phyloP scores from a whole-genome alignment of 2,329 filamentous ascomycete genomes.

The Monilinia polystroma region DNA sequence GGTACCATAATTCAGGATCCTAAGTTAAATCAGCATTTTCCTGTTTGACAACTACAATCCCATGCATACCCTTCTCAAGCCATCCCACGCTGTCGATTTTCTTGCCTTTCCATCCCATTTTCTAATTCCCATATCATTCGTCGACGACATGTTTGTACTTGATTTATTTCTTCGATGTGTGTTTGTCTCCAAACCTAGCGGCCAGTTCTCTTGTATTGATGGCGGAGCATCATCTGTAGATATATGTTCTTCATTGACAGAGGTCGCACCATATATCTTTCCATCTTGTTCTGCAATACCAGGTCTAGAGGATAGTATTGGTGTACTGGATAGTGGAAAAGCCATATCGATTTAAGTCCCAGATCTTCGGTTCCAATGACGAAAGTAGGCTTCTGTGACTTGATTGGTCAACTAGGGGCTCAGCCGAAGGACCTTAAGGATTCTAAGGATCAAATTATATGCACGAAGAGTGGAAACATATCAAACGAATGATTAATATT shows the following conservation, averaged over 20 bases:
- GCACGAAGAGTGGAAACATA: constrained; percentile 1
- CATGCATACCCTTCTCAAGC: constrained; percentile 45
- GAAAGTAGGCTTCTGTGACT: constrained; percentile 10
- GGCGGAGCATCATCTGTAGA: neutral
- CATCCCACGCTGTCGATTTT: constrained; percentile 45
- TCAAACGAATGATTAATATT: constrained; percentile 4
- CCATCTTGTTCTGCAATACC: neutral
- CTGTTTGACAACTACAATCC: neutral
- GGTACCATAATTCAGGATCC: constrained; percentile 71
- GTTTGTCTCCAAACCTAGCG: constrained; percentile 10
- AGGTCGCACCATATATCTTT: constrained; percentile 10
- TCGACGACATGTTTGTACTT: constrained; percentile 21
- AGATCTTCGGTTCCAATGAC: neutral
- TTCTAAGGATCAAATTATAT: constrained; percentile 5
- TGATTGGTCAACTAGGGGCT: neutral
- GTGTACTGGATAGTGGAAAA: neutral
- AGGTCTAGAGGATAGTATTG: neutral
- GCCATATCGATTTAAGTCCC: neutral
- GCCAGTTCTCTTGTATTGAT: constrained; percentile 21
- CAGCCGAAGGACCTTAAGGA: neutral
- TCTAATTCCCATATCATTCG: constrained; percentile 35
- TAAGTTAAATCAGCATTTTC: constrained; percentile 40
- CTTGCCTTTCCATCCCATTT: constrained; percentile 43
- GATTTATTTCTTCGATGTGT: constrained; percentile 2
- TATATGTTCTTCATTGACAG: constrained; percentile 12